phyloP scores from a whole-genome alignment of 2,329 filamentous ascomycete genomes.

The Nothopassalora personata region DNA sequence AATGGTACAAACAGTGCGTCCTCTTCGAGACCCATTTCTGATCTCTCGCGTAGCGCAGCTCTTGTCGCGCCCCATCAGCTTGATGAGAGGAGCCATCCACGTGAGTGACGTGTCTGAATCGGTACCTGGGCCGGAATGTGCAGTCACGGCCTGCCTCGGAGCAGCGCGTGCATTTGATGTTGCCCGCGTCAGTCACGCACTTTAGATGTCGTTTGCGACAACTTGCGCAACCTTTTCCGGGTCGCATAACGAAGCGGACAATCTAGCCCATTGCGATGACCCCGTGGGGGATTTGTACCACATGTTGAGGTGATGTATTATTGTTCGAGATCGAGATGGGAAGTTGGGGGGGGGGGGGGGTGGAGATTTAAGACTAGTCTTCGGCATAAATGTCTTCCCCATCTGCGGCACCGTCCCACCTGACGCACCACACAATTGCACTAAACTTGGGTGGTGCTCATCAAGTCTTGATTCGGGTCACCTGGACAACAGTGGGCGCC shows the following conservation, averaged over 20 bases:
- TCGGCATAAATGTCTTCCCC: too few relatives aligned
- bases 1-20: slow-evolving; percentile 7
- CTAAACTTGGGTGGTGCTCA: too few relatives aligned
- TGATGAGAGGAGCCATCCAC: slow-evolving; percentile 10
- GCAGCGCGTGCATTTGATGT: slow-evolving; percentile 17
- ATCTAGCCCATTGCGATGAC: slow-evolving; percentile 3
- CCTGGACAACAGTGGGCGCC: not conserved
- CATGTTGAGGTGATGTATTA: too few relatives aligned
- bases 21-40: slow-evolving; percentile 20
- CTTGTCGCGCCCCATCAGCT: slow-evolving; percentile 7
- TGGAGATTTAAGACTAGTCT: too few relatives aligned
- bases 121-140: slow-evolving; percentile 20
- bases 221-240: slow-evolving; percentile 21
- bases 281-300: not conserved
- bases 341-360: too few relatives aligned
- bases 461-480: not conserved
- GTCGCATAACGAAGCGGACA: slow-evolving; percentile 19
- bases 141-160: slow-evolving; percentile 17
- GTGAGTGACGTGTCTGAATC: slow-evolving; percentile 19
- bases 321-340: too few relatives aligned
- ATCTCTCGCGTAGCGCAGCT: slow-evolving; percentile 13
- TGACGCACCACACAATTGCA: too few relatives aligned
- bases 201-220: slow-evolving; percentile 23
- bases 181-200: slow-evolving; percentile 18
- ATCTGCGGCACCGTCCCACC: too few relatives aligned